Evolutionary conservation across 2,329 filamentous ascomycete genomes (phyloP).

Genomic region (Cercospora citrullina): DNA sequence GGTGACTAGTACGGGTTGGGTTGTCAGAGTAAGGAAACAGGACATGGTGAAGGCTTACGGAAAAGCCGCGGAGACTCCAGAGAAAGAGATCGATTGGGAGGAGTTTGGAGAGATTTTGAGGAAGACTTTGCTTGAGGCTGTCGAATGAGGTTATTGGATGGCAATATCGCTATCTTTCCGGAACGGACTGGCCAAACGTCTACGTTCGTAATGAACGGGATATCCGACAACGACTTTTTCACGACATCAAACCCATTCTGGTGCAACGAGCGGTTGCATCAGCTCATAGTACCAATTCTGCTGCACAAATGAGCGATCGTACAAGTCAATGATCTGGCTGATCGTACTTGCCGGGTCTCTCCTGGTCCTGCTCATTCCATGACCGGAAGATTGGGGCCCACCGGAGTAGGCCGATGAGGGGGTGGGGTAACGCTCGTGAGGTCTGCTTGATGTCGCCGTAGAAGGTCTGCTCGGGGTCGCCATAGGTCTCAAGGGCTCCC

Average conservation of each 20-base stretch:
- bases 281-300: background rate
- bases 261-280: background rate
- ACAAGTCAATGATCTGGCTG: conserved; percentile 17
- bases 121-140: background rate
- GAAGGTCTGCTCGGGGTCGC: background rate
- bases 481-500: background rate
- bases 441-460: background rate
- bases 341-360: background rate
- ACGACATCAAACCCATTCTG: background rate
- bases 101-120: conserved; percentile 24
- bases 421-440: background rate
- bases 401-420: conserved; percentile 9
- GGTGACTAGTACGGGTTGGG: conserved; percentile 48
- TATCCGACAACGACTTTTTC: background rate
- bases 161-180: background rate
- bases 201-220: background rate
- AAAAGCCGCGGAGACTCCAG: conserved; percentile 35
- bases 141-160: background rate
- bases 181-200: too few relatives aligned
- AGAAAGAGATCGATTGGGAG: conserved; percentile 38
- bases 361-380: background rate
- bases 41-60: conserved; percentile 46
- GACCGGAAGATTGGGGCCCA: background rate
- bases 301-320: background rate
- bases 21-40: conserved; percentile 42